phyloP scores from a whole-genome alignment of 768 basidiomycete genomes.

The Mycena filopes region DNA sequence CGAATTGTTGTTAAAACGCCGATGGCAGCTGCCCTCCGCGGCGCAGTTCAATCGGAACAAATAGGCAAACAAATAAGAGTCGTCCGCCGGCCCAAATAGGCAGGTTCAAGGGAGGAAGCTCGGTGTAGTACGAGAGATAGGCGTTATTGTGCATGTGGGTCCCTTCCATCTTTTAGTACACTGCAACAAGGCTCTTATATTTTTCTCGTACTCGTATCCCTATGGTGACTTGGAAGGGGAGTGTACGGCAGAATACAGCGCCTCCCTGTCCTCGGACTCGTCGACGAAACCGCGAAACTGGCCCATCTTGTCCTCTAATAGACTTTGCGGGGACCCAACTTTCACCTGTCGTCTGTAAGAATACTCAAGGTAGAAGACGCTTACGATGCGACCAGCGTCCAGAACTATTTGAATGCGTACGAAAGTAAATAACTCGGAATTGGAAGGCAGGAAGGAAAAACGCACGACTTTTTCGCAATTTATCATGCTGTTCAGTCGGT shows the following conservation, averaged over 20 bases:
- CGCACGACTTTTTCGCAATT: conserved; percentile 43
- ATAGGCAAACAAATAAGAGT: neutral
- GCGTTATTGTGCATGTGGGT: neutral
- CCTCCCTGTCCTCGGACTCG: conserved; percentile 63
- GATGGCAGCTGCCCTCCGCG: no score
- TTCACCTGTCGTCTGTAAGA: conserved; percentile 49
- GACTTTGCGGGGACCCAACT: conserved; percentile 59
- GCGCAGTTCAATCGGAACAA: no score
- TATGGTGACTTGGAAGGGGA: no score
- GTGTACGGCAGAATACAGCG: conserved; percentile 41
- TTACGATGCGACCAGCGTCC: conserved; percentile 52
- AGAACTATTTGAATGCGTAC: conserved; percentile 44
- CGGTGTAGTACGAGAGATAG: neutral
- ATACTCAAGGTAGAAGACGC: neutral
- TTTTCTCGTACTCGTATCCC: no score
- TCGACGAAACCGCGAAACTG: conserved; percentile 64
- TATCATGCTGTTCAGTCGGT: conserved; percentile 47
- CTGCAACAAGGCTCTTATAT: no score
- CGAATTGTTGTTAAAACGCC: no score
- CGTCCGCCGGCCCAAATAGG: conserved; percentile 8
- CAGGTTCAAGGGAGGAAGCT: neutral
- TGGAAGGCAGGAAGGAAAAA: no score
- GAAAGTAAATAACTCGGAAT: no score
- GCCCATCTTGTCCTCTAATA: conserved; percentile 64
- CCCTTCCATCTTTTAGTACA: no score